These are phyloP conservation scores for Hymenoscyphus albidus DNA, from an alignment of 2,329 filamentous ascomycete genomes.

Conservation along the genomic window DNA sequence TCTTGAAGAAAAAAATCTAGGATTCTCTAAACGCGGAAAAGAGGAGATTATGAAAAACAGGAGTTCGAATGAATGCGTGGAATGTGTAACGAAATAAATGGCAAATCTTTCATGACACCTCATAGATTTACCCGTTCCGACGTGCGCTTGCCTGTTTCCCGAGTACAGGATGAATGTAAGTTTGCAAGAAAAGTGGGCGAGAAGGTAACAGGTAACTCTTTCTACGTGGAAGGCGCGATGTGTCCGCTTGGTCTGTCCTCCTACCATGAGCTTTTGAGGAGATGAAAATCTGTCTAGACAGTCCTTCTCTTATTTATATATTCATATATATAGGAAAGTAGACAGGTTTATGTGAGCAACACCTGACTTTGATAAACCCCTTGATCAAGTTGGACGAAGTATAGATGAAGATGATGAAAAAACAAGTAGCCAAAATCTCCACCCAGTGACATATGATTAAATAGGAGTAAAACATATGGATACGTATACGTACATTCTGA, in stretches of 20 bases:
- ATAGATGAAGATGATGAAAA: neutral
- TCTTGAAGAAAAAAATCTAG: neutral
- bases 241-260: neutral
- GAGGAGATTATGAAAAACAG: neutral
- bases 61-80: neutral
- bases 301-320: neutral
- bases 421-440: neutral
- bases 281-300: neutral
- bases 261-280: neutral
- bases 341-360: neutral
- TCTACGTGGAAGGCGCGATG: neutral
- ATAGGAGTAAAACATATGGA: neutral
- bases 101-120: neutral
- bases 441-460: neutral
- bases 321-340: no score
- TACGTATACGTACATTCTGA: constrained; percentile 5
- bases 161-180: neutral
- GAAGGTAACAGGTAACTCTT: neutral
- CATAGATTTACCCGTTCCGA: neutral
- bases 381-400: neutral
- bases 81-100: neutral
- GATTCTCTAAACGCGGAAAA: neutral
- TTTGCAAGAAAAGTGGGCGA: no score
- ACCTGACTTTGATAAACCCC: neutral
- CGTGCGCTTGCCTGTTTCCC: neutral